Evolutionary conservation across 495 filamentous ascomycete genomes (phyloP).

Genomic region (Collariella sp.): DNA sequence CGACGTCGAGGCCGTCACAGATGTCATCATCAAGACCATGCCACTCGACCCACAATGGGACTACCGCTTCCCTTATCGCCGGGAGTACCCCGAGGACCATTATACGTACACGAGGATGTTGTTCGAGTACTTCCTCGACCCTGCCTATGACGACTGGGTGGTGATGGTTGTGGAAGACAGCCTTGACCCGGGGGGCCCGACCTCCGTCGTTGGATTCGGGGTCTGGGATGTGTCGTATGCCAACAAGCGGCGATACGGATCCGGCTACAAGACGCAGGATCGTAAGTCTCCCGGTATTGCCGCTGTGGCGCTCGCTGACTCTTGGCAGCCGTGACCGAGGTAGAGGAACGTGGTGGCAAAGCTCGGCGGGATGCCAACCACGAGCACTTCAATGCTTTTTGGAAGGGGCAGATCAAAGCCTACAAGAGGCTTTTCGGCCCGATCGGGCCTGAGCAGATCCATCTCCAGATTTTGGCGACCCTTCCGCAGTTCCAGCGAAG

Average conservation of each 20-base stretch:
- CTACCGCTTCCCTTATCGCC: slow-evolving; percentile 30
- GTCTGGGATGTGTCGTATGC: slow-evolving; percentile 30
- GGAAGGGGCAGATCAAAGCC: slow-evolving; percentile 19
- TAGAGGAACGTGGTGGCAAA: slow-evolving; percentile 22
- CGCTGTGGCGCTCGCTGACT: neutral
- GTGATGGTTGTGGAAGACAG: slow-evolving; percentile 31
- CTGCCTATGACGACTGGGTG: slow-evolving; percentile 26
- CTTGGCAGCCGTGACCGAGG: slow-evolving; percentile 18
- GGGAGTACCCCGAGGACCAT: slow-evolving; percentile 27
- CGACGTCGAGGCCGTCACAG: slow-evolving; percentile 30
- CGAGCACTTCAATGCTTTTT: slow-evolving; percentile 25
- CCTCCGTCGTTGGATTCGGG: slow-evolving; percentile 22
- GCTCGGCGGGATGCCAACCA: slow-evolving; percentile 27
- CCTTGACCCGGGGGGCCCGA: slow-evolving; percentile 13
- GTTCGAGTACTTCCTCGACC: slow-evolving; percentile 29
- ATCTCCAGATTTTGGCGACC: slow-evolving; percentile 31
- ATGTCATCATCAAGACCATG: slow-evolving; percentile 29
- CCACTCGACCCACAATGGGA: slow-evolving; percentile 33
- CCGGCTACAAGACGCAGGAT: slow-evolving; percentile 24
- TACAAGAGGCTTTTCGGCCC: slow-evolving; percentile 22
- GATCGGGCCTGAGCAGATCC: slow-evolving; percentile 28
- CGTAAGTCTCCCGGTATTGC: slow-evolving; percentile 19
- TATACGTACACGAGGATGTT: slow-evolving; percentile 29
- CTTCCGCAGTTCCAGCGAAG: slow-evolving; percentile 25
- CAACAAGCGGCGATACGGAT: slow-evolving; percentile 25